Base-by-base conservation (phyloP, 139 green algal genomes). In the Nannochloris sp. region DNA sequence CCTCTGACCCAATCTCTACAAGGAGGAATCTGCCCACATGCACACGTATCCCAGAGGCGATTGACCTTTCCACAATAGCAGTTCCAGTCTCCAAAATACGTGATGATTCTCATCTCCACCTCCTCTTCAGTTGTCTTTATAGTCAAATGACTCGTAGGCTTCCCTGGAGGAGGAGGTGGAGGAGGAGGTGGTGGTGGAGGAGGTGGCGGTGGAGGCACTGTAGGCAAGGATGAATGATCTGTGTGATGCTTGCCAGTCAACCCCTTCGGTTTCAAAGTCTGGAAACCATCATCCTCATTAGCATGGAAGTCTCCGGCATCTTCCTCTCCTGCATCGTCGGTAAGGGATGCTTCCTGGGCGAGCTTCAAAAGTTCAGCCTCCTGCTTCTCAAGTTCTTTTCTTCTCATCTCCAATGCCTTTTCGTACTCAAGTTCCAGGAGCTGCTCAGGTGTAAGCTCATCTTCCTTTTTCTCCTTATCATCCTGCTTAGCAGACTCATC, bases 331-430 rank as follows among this genome's bases (percentile, higher is more conserved):
- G 40, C 11, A 29, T 61, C 29, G 9, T 24, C 29, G 4, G 25
- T 44, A 27, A 87, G 56, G 44, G 60, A 78, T 1, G 72, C 78
- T 56, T 85, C 78, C 61, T 80, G 61, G 12, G 68, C 82, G 6
- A 43, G 44, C 23, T 62, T 54, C 19, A 88, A 78, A 23, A 81
- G 71, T 61, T 87, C 84, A 2, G 73, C 69, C 57, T 89, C 80
- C 29, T 36, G 24, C 34, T 44, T 37, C 36, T 84, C 80, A 23
- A 89, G 63, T 74, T 89, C 82, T 34, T 61, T 51, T 27, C 72
- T 71, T 44, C 83, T 73, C 57, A 63, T 50, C 73, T 89, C 82
- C 29, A 90, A 73, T 56, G 85, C 84, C 1, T 68, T 78, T 53
- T 90, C 84, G 48, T 80, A 80, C 53, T 78, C 69, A n/a, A 60